Evolutionary conservation across 2,329 filamentous ascomycete species (phyloP), one percentile per base, ranked within the genome.

Genomic region (Trematosphaeria pertusa): DNA sequence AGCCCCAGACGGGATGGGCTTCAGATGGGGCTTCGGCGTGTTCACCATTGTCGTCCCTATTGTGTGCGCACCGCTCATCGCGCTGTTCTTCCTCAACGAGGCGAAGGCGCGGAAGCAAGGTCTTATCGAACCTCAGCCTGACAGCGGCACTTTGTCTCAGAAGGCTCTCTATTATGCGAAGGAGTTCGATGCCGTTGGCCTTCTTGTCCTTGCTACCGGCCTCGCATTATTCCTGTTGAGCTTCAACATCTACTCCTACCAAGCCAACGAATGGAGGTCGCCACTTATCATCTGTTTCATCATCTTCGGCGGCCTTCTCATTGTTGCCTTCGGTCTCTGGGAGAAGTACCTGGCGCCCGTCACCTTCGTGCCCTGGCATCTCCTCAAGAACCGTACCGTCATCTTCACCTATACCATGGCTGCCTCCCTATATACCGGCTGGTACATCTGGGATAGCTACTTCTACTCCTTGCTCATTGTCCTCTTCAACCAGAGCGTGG

Each of bases 151-250:
- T 1, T 37, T 72, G 0, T 19, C 54, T 7, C 72, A 84, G 61
- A 79, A 76, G 1, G 45, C 83, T 32, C 57, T 71, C 26, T 73
- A 83, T 64, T 87, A 87, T 66, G 57, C 77, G 17, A 74, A 80
- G 47, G 83, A 88, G 56, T 86, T 89, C 50, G 87, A 90, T 62
- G 64, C 83, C 1, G 38, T 84, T 4, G 86, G 87, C 11, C 73
- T 87, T 15, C 44, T 88, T 15, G 73, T 89, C 5, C 76, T 88
- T 37, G 78, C 81, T 2, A 75, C 74, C 1, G 87, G 86, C 5
- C 79, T 88, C 44, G 76, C 81, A 0, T 72, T 89, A 12, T 84
- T 91, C 64, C 75, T 91, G 12, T 79, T 91, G 8, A 83, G 87
- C 2, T 85, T 91, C 68, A 85, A 78, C 32, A 75, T 91, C 24